phyloP scores from a whole-genome alignment of 805 yeast genomes.

The Zygoascus ofunaensis region DNA sequence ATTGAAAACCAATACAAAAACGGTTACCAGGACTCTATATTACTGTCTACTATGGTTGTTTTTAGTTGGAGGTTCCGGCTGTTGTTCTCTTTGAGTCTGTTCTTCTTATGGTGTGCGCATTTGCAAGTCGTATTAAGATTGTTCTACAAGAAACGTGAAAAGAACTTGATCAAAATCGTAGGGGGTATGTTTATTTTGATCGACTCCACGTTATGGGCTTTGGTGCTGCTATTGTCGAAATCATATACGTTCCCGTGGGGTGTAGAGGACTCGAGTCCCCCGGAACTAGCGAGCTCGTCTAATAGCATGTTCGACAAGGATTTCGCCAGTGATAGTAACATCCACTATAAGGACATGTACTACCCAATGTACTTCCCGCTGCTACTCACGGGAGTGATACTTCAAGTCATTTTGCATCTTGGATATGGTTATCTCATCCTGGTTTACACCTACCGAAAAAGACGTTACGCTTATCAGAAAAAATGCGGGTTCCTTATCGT shows the following conservation, averaged over 20 bases:
- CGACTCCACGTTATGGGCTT: slow-evolving; percentile 23
- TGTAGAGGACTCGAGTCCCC: background rate
- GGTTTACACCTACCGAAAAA: slow-evolving; percentile 32
- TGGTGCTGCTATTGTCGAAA: slow-evolving; percentile 12
- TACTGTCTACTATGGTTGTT: slow-evolving; percentile 33
- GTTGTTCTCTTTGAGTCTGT: slow-evolving; percentile 34
- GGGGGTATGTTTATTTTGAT: slow-evolving; percentile 30
- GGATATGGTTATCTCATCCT: slow-evolving; percentile 30
- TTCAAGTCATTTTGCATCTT: slow-evolving; percentile 28
- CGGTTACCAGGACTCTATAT: slow-evolving; percentile 45
- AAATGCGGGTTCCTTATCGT: slow-evolving; percentile 42
- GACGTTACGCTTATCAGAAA: slow-evolving; percentile 38
- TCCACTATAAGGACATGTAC: background rate
- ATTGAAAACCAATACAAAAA: slow-evolving; percentile 42
- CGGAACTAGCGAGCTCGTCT: background rate
- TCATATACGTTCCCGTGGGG: background rate
- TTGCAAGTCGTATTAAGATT: slow-evolving; percentile 39
- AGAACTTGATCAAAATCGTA: slow-evolving; percentile 25
- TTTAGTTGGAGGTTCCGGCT: slow-evolving; percentile 32
- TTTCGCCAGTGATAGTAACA: background rate
- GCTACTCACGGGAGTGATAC: background rate
- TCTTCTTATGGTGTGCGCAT: slow-evolving; percentile 47
- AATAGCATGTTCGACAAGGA: too few species aligned
- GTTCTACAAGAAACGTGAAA: slow-evolving; percentile 29
- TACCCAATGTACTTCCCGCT: background rate